phyloP scores from a whole-genome alignment of 805 yeast genomes.

The Scheffersomyces lignosus region DNA sequence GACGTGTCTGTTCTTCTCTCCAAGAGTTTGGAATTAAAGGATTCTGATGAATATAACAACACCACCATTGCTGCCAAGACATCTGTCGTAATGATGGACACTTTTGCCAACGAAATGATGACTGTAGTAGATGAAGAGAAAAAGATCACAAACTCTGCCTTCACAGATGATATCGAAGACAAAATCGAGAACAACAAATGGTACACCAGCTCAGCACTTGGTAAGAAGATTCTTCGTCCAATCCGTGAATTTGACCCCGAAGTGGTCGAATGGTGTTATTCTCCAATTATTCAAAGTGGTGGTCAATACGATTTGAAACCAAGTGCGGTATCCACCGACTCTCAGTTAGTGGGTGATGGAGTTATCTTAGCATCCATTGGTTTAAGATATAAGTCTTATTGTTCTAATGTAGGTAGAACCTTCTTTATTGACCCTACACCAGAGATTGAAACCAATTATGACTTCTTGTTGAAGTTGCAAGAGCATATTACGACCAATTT shows the following conservation, averaged over 20 bases:
- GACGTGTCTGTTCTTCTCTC: conserved; percentile 54
- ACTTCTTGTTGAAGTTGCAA: conserved; percentile 70
- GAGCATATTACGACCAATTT: conserved; percentile 52
- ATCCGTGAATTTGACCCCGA: conserved; percentile 65
- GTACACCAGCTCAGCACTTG: conserved; percentile 51
- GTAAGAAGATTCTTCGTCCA: conserved; percentile 54
- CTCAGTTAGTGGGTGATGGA: conserved; percentile 64
- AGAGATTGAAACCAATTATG: conserved; percentile 77
- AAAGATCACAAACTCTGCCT: conserved; percentile 66
- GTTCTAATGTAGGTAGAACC: conserved; percentile 85
- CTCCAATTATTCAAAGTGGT: conserved; percentile 89
- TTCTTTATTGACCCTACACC: conserved; percentile 86
- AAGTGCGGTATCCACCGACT: conserved; percentile 72
- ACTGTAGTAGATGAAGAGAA: conserved; percentile 82
- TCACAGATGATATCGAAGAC: conserved; percentile 75
- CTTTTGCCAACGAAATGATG: conserved; percentile 85
- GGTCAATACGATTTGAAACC: conserved; percentile 82
- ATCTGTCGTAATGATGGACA: conserved; percentile 75
- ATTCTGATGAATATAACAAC: conserved; percentile 68
- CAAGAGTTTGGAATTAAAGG: conserved; percentile 67
- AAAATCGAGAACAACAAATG: conserved; percentile 76
- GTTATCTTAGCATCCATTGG: conserved; percentile 84
- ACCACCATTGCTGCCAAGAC: conserved; percentile 73
- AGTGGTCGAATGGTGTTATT: conserved; percentile 88
- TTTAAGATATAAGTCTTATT: conserved; percentile 82